Evolutionary conservation across 2,329 filamentous ascomycete species (phyloP).

Genomic region (Zasmidium angulare): DNA sequence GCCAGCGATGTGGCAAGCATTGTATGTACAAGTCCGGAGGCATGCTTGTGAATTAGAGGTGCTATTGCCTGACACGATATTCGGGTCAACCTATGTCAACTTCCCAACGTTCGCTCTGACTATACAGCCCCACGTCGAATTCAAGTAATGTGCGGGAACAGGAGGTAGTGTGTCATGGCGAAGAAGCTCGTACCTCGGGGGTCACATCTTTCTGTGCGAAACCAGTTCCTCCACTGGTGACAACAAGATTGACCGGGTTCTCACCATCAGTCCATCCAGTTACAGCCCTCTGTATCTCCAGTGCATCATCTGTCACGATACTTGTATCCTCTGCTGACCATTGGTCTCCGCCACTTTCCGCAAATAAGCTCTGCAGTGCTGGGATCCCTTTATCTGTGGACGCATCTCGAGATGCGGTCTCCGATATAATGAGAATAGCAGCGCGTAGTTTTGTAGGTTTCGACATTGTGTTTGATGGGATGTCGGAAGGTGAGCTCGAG

Average conservation of each 20-base stretch:
- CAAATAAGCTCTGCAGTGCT: slow-evolving; percentile 68
- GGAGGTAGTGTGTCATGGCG: background rate
- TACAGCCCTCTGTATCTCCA: slow-evolving; percentile 73
- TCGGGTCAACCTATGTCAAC: background rate
- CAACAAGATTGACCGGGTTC: slow-evolving; percentile 66
- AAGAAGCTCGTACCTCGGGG: slow-evolving; percentile 68
- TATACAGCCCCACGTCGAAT: background rate
- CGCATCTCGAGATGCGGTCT: slow-evolving; percentile 78
- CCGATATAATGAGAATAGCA: slow-evolving; percentile 84
- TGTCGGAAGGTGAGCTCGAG: background rate
- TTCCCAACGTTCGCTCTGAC: background rate
- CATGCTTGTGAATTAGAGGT: slow-evolving; percentile 77
- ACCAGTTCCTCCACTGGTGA: slow-evolving; percentile 90
- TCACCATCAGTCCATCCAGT: slow-evolving; percentile 69
- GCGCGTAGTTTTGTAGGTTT: slow-evolving; percentile 57
- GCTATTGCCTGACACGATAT: slow-evolving; percentile 63
- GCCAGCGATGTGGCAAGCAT: slow-evolving; percentile 84
- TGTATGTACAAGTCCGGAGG: slow-evolving; percentile 87
- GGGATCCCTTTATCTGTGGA: slow-evolving; percentile 73
- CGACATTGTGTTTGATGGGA: slow-evolving; percentile 9
- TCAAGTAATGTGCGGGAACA: background rate
- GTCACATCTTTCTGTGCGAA: slow-evolving; percentile 84
- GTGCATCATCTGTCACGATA: slow-evolving; percentile 76
- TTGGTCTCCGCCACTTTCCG: slow-evolving; percentile 62
- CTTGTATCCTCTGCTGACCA: slow-evolving; percentile 70